phyloP scores from a whole-genome alignment of 2,329 filamentous ascomycete genomes.

The Neophaeococcomyces aloes region DNA sequence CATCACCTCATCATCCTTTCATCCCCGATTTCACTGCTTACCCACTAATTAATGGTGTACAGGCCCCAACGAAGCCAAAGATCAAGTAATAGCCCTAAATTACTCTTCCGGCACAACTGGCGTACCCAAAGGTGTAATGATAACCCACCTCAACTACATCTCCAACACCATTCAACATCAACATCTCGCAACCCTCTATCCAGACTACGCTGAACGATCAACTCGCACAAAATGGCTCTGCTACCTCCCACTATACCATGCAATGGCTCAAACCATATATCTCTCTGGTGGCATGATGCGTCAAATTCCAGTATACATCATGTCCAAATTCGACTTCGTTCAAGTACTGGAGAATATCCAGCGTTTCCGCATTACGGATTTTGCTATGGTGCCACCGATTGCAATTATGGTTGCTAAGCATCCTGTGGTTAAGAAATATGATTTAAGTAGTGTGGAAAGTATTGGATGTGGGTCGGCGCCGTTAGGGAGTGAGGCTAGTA shows the following conservation, averaged over 20 bases:
- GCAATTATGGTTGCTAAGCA: constrained; percentile 63
- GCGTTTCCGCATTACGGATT: constrained; percentile 55
- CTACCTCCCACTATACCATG: constrained; percentile 69
- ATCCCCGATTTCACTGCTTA: neutral
- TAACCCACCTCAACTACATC: constrained; percentile 67
- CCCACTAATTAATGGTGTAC: neutral
- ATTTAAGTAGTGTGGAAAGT: constrained; percentile 54
- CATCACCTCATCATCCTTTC: neutral
- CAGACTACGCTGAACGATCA: constrained; percentile 38
- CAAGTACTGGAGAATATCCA: constrained; percentile 60
- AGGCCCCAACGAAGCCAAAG: constrained; percentile 33
- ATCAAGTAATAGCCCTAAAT: constrained; percentile 51
- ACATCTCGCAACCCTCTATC: constrained; percentile 28
- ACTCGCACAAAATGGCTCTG: constrained; percentile 43
- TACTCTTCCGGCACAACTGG: constrained; percentile 68
- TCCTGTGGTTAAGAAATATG: constrained; percentile 53
- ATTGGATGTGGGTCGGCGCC: constrained; percentile 62
- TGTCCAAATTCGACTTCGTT: constrained; percentile 66
- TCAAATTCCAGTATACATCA: constrained; percentile 62
- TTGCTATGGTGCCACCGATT: constrained; percentile 64
- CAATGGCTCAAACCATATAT: constrained; percentile 61
- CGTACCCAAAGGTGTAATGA: constrained; percentile 72
- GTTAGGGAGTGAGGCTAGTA: constrained; percentile 45
- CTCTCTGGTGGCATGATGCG: constrained; percentile 48
- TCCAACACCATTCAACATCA: constrained; percentile 42